Conservation (phyloP, 129 eudicot species). For the Flaveria linearis region DNA sequence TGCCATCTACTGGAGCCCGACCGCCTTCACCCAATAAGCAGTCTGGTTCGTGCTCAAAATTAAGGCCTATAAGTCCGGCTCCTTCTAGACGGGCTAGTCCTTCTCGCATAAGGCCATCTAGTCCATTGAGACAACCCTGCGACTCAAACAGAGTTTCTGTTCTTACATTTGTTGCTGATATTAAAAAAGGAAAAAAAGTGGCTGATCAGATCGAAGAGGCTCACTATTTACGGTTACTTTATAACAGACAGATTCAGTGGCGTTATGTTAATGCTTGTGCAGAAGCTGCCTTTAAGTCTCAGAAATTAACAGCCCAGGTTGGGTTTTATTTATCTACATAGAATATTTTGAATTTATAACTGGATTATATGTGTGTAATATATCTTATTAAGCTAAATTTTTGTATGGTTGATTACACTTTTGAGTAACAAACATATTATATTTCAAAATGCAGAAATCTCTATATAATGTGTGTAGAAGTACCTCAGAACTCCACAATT, state of each 20-base stretch:
- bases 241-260: slow-evolving; percentile 88
- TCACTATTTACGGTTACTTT: slow-evolving; percentile 71
- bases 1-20: slow-evolving; percentile 31
- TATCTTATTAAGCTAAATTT: not conserved
- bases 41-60: slow-evolving; percentile 31
- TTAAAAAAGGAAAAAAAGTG: slow-evolving; percentile 71
- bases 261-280: slow-evolving; percentile 70
- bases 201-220: slow-evolving; percentile 78
- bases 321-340: slow-evolving; percentile 12
- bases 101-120: slow-evolving; percentile 65
- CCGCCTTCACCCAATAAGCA: slow-evolving; percentile 63
- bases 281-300: slow-evolving; percentile 50
- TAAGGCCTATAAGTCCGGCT: slow-evolving; percentile 44
- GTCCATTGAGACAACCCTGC: slow-evolving; percentile 76
- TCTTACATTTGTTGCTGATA: slow-evolving; percentile 81
- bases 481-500: slow-evolving; percentile 57
- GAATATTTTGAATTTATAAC: not conserved
- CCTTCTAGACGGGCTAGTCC: slow-evolving; percentile 75
- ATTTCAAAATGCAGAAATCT: slow-evolving; percentile 52
- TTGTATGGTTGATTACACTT: slow-evolving; percentile 8
- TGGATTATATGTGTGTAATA: not conserved
- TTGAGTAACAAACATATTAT: slow-evolving; percentile 22
- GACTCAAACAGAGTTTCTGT: slow-evolving; percentile 64
- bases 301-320: slow-evolving; percentile 70
- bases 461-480: slow-evolving; percentile 71